Conservation (phyloP, 2,329 filamentous ascomycete genomes). For the Aspergillus hiratsukae region DNA sequence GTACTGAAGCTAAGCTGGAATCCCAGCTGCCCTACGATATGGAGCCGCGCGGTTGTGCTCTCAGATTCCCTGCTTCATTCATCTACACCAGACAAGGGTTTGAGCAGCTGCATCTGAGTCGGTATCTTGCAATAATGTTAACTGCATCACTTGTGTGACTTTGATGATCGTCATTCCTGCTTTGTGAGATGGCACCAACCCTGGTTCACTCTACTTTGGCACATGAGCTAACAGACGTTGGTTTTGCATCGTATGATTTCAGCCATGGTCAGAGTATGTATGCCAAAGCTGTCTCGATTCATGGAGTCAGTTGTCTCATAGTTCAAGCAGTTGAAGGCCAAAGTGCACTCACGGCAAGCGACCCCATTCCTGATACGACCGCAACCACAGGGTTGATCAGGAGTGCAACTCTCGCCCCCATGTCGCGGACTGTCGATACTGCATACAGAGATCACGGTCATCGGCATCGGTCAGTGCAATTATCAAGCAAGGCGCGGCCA, state of each 20-base stretch:
- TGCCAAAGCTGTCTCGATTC: not conserved
- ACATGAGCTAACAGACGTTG: not conserved
- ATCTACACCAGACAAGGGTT: too few species aligned
- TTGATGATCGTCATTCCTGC: not conserved
- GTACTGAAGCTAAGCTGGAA: too few species aligned
- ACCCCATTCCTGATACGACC: not conserved
- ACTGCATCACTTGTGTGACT: not conserved
- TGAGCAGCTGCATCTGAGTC: too few species aligned
- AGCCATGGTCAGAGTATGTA: not conserved
- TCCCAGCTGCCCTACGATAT: not conserved
- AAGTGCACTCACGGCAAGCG: not conserved
- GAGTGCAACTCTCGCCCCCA: not conserved
- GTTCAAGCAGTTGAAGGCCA: not conserved
- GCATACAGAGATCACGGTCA: not conserved
- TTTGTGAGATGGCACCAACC: not conserved
- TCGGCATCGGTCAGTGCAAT: not conserved
- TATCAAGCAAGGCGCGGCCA: not conserved
- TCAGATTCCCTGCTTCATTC: too few species aligned
- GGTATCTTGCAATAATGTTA: too few species aligned
- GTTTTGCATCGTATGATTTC: not conserved
- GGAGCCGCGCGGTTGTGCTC: not conserved
- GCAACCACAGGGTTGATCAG: not conserved
- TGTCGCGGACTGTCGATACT: not conserved
- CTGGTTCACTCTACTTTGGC: not conserved
- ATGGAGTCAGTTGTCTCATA: not conserved